A percentile compares a stretch with the other conserved stretches of the same genome.
phyloP scores from a whole-genome alignment of 352 stramenopile genomes.

The Globisporangium paroecandrum region DNA sequence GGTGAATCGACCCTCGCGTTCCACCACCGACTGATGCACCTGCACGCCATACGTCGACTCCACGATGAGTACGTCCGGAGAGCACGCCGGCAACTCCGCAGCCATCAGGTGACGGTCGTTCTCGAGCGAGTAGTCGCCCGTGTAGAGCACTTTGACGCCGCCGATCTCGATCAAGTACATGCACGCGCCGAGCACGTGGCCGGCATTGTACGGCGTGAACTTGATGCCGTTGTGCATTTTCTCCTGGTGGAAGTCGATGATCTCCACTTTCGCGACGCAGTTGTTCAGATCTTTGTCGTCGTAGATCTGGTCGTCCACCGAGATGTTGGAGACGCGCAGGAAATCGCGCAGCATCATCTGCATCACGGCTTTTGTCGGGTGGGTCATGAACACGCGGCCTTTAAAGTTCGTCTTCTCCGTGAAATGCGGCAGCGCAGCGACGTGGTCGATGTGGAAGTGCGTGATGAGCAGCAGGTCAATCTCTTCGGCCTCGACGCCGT shows the following conservation, averaged over 20 bases:
- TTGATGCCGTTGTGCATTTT: conserved; percentile 97
- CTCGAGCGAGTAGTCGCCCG: conserved; percentile 97
- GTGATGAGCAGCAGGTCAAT: conserved; percentile 98
- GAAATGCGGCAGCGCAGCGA: conserved; percentile 98
- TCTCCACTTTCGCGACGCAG: conserved; percentile 97
- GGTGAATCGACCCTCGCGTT: conserved; percentile 97
- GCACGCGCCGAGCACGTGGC: conserved; percentile 98
- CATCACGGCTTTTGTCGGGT: conserved; percentile 99
- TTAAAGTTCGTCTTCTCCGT: conserved; percentile 99
- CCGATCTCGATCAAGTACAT: conserved; percentile 99
- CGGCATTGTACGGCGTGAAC: conserved; percentile 98
- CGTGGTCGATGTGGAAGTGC: conserved; percentile 99
- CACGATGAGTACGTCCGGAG: conserved; percentile 98
- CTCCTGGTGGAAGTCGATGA: conserved; percentile 98
- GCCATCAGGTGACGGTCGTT: conserved; percentile 98
- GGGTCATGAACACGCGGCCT: conserved; percentile 98
- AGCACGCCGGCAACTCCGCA: conserved; percentile 74
- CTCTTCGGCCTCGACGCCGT: conserved; percentile 93
- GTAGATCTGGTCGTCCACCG: conserved; percentile 92
- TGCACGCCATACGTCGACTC: conserved; percentile 98
- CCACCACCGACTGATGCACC: conserved; percentile 94
- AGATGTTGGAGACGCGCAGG: conserved; percentile 92
- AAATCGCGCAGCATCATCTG: conserved; percentile 98
- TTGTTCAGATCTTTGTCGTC: conserved; percentile 94
- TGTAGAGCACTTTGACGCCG: conserved; percentile 97